phyloP scores from a whole-genome alignment of 2,329 filamentous ascomycete species.

The Aspergillus felis region DNA sequence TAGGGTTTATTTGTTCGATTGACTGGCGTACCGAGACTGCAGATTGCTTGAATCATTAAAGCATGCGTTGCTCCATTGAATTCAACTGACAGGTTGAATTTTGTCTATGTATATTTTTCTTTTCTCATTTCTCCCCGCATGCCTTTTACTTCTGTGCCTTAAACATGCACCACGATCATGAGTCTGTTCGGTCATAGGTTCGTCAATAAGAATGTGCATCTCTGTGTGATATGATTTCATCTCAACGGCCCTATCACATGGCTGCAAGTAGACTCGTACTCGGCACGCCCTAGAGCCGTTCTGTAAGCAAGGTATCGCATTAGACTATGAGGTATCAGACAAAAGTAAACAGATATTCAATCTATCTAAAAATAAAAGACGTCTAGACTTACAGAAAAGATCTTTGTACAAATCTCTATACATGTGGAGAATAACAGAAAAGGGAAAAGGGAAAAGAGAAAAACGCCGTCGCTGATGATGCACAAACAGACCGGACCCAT shows the following conservation, averaged over 20 bases:
- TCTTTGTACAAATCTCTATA: neutral
- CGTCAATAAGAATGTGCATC: neutral
- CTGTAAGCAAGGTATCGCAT: neutral
- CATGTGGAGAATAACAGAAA: slow-evolving; percentile 2
- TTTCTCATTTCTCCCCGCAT: neutral
- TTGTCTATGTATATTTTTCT: slow-evolving; percentile 16
- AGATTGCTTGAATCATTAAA: slow-evolving; percentile 13
- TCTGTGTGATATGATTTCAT: neutral
- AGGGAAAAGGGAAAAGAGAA: slow-evolving; percentile 5
- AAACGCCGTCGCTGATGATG: slow-evolving; percentile 30
- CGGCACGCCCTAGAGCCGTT: no score
- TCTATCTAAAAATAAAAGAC: neutral
- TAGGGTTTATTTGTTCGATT: slow-evolving; percentile 3
- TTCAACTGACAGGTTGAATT: neutral
- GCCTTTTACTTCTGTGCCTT: neutral
- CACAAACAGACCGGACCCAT: slow-evolving; percentile 19
- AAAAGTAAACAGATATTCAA: neutral
- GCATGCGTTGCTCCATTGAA: neutral
- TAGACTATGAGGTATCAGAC: neutral
- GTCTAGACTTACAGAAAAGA: neutral
- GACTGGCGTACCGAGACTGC: neutral
- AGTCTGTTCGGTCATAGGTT: neutral
- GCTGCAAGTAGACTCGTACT: slow-evolving; percentile 34
- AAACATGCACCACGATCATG: neutral
- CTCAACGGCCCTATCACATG: neutral